phyloP scores from a whole-genome alignment of 495 filamentous ascomycete genomes.

The Hypoxylon lienhwacheense region DNA sequence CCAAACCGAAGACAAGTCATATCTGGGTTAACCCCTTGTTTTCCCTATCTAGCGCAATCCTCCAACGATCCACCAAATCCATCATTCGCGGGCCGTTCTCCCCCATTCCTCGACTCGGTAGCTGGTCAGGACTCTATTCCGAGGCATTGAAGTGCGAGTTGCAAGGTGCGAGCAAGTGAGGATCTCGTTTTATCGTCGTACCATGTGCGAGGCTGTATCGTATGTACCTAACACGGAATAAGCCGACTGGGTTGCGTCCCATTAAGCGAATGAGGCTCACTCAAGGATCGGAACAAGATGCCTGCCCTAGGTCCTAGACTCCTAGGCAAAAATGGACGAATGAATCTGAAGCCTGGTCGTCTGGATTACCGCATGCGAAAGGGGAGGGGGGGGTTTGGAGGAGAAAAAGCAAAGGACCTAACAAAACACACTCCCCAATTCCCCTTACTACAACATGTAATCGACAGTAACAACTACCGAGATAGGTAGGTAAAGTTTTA shows the following conservation, averaged over 20 bases:
- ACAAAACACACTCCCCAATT: slow-evolving; percentile 18
- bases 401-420: neutral
- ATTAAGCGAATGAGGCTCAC: slow-evolving; percentile 18
- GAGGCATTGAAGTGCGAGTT: neutral
- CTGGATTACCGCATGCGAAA: too few relatives aligned
- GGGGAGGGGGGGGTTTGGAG: neutral
- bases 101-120: slow-evolving; percentile 32
- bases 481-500: slow-evolving; percentile 28
- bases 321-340: too few relatives aligned
- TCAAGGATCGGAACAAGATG: slow-evolving; percentile 9
- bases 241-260: neutral
- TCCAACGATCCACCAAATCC: slow-evolving; percentile 29
- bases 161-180: too few relatives aligned
- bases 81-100: slow-evolving; percentile 31
- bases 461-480: slow-evolving; percentile 27
- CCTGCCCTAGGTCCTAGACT: too few relatives aligned
- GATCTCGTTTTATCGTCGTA: slow-evolving; percentile 5
- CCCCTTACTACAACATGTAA: slow-evolving; percentile 33
- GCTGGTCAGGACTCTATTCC: slow-evolving; percentile 13
- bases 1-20: slow-evolving; percentile 23
- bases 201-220: neutral
- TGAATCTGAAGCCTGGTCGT: too few relatives aligned
- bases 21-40: slow-evolving; percentile 28
- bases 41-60: slow-evolving; percentile 2
- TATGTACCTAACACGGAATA: slow-evolving; percentile 2